phyloP scores from a whole-genome alignment of 176 grass and related monocot species.

The Saccharum officinarum region DNA sequence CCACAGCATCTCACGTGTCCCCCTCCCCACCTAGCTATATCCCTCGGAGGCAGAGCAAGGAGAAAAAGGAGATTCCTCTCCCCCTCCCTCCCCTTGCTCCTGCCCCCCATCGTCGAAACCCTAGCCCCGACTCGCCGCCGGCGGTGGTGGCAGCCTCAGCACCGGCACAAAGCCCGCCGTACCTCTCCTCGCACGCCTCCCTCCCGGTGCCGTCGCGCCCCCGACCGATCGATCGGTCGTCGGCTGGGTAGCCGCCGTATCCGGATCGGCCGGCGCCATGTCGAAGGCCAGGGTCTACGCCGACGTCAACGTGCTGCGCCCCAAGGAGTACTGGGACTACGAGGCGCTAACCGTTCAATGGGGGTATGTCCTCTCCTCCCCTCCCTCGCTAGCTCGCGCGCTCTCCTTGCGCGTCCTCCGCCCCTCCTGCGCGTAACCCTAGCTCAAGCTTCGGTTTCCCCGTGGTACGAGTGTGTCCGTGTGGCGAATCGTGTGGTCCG shows the following conservation, averaged over 20 bases:
- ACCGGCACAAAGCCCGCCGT: neutral
- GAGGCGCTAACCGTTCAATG: conserved; percentile 81
- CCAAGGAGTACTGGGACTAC: conserved; percentile 96
- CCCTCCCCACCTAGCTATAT: neutral
- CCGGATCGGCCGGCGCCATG: conserved; percentile 47
- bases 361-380: conserved; percentile 44
- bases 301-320: conserved; percentile 78
- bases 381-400: neutral
- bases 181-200: neutral
- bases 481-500: neutral
- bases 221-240: neutral
- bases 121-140: conserved; percentile 49
- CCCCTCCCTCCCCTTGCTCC: no score
- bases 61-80: neutral
- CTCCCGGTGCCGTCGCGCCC: neutral
- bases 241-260: neutral
- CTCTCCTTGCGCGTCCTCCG: neutral
- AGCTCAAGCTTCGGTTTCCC: neutral
- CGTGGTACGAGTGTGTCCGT: neutral
- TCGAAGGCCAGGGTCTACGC: conserved; percentile 75
- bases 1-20: neutral
- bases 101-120: neutral
- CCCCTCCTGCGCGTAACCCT: neutral
- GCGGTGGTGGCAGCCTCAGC: conserved; percentile 3
- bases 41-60: neutral